Percentiles rank a stretch among this genome's conserved stretches.
These are phyloP conservation scores for Sugiyamaella neomexicana DNA, from an alignment of 1,139 yeast genomes.

Conservation along the genomic window DNA sequence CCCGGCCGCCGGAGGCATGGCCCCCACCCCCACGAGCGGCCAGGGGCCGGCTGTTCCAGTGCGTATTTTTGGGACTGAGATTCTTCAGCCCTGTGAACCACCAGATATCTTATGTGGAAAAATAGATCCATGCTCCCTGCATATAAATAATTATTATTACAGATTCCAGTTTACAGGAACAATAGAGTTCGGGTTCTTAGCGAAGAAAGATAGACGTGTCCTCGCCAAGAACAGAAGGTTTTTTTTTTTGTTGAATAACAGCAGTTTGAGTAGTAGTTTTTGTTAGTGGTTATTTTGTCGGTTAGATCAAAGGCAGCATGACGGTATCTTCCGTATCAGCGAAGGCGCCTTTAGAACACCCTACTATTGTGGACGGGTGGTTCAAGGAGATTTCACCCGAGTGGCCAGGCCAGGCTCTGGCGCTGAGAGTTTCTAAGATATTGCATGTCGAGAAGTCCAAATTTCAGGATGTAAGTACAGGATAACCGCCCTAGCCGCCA, in stretches of 20 bases:
- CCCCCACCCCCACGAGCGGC: not conserved
- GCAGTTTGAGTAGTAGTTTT: not conserved
- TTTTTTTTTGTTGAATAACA: not conserved
- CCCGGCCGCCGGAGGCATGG: slow-evolving; percentile 1
- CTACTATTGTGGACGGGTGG: slow-evolving; percentile 67
- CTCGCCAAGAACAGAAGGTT: not conserved
- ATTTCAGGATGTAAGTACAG: slow-evolving; percentile 63
- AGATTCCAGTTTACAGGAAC: too few species aligned
- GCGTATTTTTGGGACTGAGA: slow-evolving; percentile 11
- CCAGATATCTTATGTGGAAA: not conserved
- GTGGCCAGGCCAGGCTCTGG: slow-evolving; percentile 97
- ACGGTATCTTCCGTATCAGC: not conserved
- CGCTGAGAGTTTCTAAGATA: slow-evolving; percentile 73
- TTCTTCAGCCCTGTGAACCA: slow-evolving; percentile 1
- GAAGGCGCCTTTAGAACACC: slow-evolving; percentile 28
- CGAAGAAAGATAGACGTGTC: not conserved
- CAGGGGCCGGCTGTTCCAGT: slow-evolving; percentile 8
- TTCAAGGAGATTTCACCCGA: slow-evolving; percentile 84
- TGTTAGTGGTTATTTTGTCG: not conserved
- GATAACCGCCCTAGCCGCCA: slow-evolving; percentile 8
- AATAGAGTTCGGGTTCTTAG: too few species aligned
- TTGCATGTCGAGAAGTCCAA: slow-evolving; percentile 72
- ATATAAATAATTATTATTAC: not conserved
- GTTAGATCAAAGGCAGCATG: not conserved
- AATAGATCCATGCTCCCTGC: slow-evolving; percentile 1